Evolutionary conservation across 2,329 filamentous ascomycete species (phyloP), one percentile per base, ranked within the genome.

Genomic region (Cladosporium austrohemisphaericum): DNA sequence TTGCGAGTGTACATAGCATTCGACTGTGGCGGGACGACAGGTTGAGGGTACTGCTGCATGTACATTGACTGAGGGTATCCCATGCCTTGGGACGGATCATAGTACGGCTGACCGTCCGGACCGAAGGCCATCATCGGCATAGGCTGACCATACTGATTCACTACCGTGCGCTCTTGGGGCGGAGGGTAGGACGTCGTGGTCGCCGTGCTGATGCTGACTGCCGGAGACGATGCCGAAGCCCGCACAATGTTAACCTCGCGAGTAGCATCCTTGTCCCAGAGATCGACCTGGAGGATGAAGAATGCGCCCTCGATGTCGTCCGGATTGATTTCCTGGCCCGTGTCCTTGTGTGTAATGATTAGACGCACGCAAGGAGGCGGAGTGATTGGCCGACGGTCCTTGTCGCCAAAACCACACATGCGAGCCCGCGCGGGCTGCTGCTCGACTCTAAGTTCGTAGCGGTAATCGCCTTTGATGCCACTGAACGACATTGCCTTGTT

Each of bases 321-420:
- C n/a, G 84, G 85, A 66, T 93, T 86, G 35, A 95, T 79, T 65
- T 95, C 89, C 62, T 88, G 84, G 18, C 86, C 84, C 0, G 88
- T 91, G 13, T 71, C 70, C 33, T 78, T 73, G 67, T 96, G 88
- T 53, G 78, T 82, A 44, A 97, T 85, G 31, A 93, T 77, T 10
- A 97, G 79, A 55, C 86, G 81, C 45, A 97, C 86, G 68, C 92
- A 96, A 3, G 93, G 92, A 18, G 93, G 93, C 11, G 93, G 92
- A 22, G 93, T 97, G 60, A 98, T 96, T 20, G 93, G 93, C 56
- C 93, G 81, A 57, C 93, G 87, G 68, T 98, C 93, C 87, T 97
- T 98, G 74, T 98, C 93, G 55, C 93, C 93, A 72, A 97, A 98
- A 6, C 93, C 93, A 73, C 93, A 98, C 93, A 97, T 97, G 54